Evolutionary conservation across 2,329 filamentous ascomycete genomes (phyloP), one percentile per base, ranked within the genome.

Genomic region (Tolypocladium amazonense): DNA sequence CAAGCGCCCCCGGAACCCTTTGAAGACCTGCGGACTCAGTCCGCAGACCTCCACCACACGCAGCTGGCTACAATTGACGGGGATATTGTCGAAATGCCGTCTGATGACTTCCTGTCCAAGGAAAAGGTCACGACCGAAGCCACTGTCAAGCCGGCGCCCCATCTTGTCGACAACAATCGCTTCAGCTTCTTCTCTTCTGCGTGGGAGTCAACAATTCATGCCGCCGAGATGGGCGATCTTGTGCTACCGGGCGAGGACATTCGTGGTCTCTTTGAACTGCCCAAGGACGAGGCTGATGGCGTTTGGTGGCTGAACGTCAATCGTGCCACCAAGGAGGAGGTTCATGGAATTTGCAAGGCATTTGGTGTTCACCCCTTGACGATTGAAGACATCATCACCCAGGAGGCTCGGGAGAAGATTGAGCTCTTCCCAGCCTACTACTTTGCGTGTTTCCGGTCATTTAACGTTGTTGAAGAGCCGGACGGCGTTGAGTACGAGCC

Each of bases 271-370:
- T 99, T 99, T 71, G 78, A 80, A 38, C 77, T 87, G 39, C 85
- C 85, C 8, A 85, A 80, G 58, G 80, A 81, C 37, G 83, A 86
- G 62, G 73, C 77, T 2, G 81, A 92, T 66, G 93, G 93, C 68
- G 92, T 96, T n/a, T 99, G 93, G 92, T 99, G 94, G 94, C 81
- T 99, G 57, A 96, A 99, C 69, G 88, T 97, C 71, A 88, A 93
- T 71, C 91, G 90, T 66, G 91, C 93, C 1, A 92, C 88, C 1
- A 89, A 92, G 69, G 92, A 93, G 61, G 94, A 97, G 72, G 86
- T 96, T 25, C 86, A 87, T 52, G 88, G 88, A 37, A 88, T 99
- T 63, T 96, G 91, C 78, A 92, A 92, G 69, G 92, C 94, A 5
- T 99, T 99, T 73, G 91, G 91, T 18, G 89, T 99, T 59, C 94